A percentile compares a stretch with the other conserved stretches of the same genome.
Conservation (phyloP, 495 filamentous ascomycete species). For the Penicillium roqueforti region DNA sequence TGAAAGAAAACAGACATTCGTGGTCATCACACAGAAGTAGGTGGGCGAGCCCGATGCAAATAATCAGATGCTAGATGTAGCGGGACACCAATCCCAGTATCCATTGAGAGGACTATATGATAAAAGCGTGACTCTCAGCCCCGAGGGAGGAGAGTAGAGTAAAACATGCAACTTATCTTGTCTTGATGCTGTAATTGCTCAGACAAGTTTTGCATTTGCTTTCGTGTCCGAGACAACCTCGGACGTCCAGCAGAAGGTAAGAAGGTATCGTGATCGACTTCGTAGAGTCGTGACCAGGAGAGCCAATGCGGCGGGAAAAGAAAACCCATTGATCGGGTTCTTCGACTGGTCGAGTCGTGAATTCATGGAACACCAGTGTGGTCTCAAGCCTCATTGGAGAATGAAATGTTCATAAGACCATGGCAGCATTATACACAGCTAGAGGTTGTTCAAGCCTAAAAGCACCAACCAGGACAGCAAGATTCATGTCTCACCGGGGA, state of each 20-base stretch:
- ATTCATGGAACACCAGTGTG: slow-evolving; percentile 34
- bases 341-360: slow-evolving; percentile 15
- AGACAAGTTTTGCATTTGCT: not conserved
- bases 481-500: slow-evolving; percentile 36
- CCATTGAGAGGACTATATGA: not conserved
- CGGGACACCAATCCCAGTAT: slow-evolving; percentile 4
- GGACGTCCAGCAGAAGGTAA: slow-evolving; percentile 1
- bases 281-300: slow-evolving; percentile 11
- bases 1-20: slow-evolving; percentile 17
- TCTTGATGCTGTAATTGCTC: not conserved
- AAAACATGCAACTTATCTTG: not conserved
- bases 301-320: not conserved
- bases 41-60: slow-evolving; percentile 17
- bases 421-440: slow-evolving; percentile 26
- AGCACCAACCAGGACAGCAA: slow-evolving; percentile 2
- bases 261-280: slow-evolving; percentile 8
- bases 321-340: not conserved
- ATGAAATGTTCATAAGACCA: slow-evolving; percentile 33
- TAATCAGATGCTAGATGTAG: slow-evolving; percentile 1
- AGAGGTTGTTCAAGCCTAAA: slow-evolving; percentile 2
- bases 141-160: not conserved
- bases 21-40: slow-evolving; percentile 19
- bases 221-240: not conserved
- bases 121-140: slow-evolving; percentile 3
- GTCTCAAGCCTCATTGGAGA: slow-evolving; percentile 27